Conservation (phyloP, 1,284 basidiomycete species). For the Phellopilus nigrolimitatus region DNA sequence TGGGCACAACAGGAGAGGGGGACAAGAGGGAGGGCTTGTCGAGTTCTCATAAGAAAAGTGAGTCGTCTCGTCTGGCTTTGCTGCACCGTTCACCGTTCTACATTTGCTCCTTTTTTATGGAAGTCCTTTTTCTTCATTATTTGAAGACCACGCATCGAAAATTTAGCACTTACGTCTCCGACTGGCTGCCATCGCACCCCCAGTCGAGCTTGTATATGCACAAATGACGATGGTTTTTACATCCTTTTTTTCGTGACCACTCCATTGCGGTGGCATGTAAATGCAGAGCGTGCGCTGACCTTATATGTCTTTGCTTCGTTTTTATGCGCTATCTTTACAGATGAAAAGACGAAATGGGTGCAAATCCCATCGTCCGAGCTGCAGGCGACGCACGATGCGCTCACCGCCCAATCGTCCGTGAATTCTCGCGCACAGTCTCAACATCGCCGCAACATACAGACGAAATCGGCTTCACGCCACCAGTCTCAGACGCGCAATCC, state of each 20-base stretch:
- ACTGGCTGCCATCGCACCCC: neutral
- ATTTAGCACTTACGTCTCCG: neutral
- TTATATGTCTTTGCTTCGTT: neutral
- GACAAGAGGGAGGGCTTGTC: conserved; percentile 24
- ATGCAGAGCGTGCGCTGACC: neutral
- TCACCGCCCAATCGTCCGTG: conserved; percentile 26
- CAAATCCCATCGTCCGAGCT: conserved; percentile 51
- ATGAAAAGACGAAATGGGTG: conserved; percentile 58
- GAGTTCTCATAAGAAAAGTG: conserved; percentile 6
- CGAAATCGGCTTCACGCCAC: conserved; percentile 17
- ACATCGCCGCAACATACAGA: conserved; percentile 12
- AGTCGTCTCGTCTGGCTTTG: neutral
- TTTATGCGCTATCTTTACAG: conserved; percentile 26
- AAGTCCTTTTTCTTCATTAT: neutral
- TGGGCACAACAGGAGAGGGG: conserved; percentile 22
- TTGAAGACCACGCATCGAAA: no score
- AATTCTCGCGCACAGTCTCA: conserved; percentile 20
- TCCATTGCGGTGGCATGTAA: no score
- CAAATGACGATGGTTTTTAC: neutral
- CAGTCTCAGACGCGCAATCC: conserved; percentile 20
- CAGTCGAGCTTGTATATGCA: neutral
- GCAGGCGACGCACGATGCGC: conserved; percentile 48
- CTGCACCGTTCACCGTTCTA: neutral
- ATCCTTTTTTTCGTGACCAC: neutral
- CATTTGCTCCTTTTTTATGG: neutral